Evolutionary conservation across 1,284 basidiomycete species (phyloP).

Genomic region (Vanrija sp.): DNA sequence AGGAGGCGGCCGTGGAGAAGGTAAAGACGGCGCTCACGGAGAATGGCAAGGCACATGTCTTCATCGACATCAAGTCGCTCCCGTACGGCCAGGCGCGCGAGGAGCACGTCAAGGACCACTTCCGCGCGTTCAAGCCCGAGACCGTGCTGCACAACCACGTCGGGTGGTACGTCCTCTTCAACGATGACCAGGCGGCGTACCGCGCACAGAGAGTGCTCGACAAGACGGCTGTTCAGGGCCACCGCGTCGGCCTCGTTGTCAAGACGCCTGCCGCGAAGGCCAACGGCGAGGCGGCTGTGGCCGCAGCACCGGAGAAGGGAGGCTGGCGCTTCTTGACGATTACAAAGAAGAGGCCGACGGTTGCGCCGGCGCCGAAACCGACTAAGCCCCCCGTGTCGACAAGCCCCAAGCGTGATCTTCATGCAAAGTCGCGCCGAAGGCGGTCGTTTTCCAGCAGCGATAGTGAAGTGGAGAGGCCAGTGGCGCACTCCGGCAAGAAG

Average conservation of each 20-base stretch:
- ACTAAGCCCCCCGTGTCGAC: constrained; percentile 3
- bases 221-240: constrained; percentile 32
- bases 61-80: constrained; percentile 35
- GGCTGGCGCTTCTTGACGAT: constrained; percentile 39
- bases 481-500: not conserved
- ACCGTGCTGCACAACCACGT: constrained; percentile 27
- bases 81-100: constrained; percentile 24
- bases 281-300: constrained; percentile 6
- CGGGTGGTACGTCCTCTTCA: constrained; percentile 47
- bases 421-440: constrained; percentile 10
- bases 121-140: constrained; percentile 44
- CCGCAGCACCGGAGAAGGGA: constrained; percentile 1
- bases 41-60: constrained; percentile 38
- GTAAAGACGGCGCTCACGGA: constrained; percentile 28
- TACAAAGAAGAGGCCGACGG: constrained; percentile 31
- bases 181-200: constrained; percentile 27
- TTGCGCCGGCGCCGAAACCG: constrained; percentile 2
- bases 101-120: constrained; percentile 38
- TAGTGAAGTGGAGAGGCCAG: constrained; percentile 15
- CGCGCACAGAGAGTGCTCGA: constrained; percentile 33
- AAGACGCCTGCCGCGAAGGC: constrained; percentile 22
- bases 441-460: constrained; percentile 23
- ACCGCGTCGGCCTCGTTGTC: constrained; percentile 27
- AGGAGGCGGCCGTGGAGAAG: constrained; percentile 27
- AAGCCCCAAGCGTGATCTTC: constrained; percentile 11